phyloP scores from a whole-genome alignment of 306 rosid species.

The Trifolium fragiferum region DNA sequence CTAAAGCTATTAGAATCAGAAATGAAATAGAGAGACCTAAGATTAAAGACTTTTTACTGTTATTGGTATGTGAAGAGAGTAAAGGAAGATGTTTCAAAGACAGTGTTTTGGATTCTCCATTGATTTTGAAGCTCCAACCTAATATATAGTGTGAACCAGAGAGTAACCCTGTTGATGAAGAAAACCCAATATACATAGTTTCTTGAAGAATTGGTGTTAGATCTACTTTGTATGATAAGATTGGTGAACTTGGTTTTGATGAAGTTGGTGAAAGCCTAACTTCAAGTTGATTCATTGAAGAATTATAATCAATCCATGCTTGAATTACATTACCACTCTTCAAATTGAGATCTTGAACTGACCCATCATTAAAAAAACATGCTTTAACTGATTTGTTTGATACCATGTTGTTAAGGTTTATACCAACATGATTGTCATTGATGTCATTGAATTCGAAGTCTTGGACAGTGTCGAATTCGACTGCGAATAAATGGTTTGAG shows the following conservation, averaged over 20 bases:
- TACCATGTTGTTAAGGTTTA: constrained; percentile 53
- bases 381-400: constrained; percentile 61
- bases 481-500: constrained; percentile 59
- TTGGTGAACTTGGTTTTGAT: constrained; percentile 51
- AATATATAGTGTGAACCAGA: constrained; percentile 56
- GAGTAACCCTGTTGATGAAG: constrained; percentile 58
- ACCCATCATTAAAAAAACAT: constrained; percentile 1
- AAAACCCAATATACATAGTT: constrained; percentile 65
- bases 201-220: constrained; percentile 55
- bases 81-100: constrained; percentile 49
- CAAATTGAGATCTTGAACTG: constrained; percentile 43
- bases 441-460: constrained; percentile 57
- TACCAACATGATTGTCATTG: constrained; percentile 62
- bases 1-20: constrained; percentile 14
- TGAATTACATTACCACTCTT: constrained; percentile 56
- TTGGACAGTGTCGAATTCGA: constrained; percentile 62
- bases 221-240: constrained; percentile 52
- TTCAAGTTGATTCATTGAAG: constrained; percentile 39
- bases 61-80: constrained; percentile 38
- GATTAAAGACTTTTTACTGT: constrained; percentile 17
- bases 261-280: constrained; percentile 57
- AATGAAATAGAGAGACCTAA: constrained; percentile 45
- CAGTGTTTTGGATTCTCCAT: constrained; percentile 55
- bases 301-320: constrained; percentile 63
- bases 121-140: constrained; percentile 69